A percentile compares a stretch with the other conserved stretches of the same genome.
Conservation (phyloP, 345 rosid genomes). For the Kernera saxatilis region DNA sequence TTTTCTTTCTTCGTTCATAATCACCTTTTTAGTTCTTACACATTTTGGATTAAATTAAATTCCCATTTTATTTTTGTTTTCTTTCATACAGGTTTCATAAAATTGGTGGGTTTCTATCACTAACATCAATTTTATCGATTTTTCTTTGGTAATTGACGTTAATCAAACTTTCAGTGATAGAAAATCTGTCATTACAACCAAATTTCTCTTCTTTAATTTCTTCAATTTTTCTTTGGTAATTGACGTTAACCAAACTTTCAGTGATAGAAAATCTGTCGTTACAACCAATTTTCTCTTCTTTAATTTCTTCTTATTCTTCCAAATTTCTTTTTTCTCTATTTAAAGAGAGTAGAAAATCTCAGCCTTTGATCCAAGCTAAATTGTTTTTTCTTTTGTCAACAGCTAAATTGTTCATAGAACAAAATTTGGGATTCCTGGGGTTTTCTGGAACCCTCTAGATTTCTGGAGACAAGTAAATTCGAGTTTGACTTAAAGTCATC, state of each 20-base stretch:
- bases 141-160: slow-evolving; percentile 11
- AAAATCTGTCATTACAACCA: slow-evolving; percentile 5
- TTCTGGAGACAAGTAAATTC: not conserved
- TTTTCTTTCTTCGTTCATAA: not conserved
- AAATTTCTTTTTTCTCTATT: not conserved
- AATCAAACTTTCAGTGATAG: slow-evolving; percentile 17
- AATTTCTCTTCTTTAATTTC: not conserved
- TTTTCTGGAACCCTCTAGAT: slow-evolving; percentile 15
- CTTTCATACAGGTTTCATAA: slow-evolving; percentile 10
- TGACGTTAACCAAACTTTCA: slow-evolving; percentile 26
- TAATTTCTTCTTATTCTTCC: not conserved
- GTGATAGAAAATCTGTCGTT: not conserved
- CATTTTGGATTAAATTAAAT: slow-evolving; percentile 13
- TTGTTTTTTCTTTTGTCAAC: not conserved
- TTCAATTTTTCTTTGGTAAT: not conserved
- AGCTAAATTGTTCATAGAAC: not conserved
- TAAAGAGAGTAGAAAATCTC: not conserved
- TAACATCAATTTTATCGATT: not conserved
- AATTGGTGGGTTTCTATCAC: not conserved
- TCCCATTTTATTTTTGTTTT: not conserved
- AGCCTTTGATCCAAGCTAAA: not conserved
- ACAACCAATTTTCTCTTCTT: not conserved
- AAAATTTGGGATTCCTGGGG: not conserved
- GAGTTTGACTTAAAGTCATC: slow-evolving; percentile 7
- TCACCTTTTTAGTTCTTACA: not conserved